These are phyloP conservation scores for Hebeloma cylindrosporum DNA, from an alignment of 768 basidiomycete species.

Conservation along the genomic window DNA sequence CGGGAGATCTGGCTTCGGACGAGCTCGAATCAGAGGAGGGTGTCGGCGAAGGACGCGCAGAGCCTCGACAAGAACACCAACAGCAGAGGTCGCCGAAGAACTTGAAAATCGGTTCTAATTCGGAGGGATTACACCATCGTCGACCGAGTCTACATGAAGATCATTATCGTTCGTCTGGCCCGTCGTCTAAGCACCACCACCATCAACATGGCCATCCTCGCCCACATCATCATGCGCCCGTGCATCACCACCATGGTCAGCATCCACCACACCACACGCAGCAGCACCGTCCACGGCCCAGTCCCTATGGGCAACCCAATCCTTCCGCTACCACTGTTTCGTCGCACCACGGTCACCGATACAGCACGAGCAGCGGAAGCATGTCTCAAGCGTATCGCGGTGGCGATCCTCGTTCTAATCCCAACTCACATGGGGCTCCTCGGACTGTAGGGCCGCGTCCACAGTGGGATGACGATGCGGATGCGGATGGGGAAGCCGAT, in stretches of 20 bases:
- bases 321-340: too few species aligned
- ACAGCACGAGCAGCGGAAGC: constrained; percentile 4
- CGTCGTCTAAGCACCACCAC: constrained; percentile 11
- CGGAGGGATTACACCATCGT: constrained; percentile 18
- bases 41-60: constrained; percentile 29
- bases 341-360: background rate
- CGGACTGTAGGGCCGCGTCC: too few species aligned
- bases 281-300: constrained; percentile 2
- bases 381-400: constrained; percentile 15
- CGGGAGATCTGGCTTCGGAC: background rate
- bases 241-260: constrained; percentile 1
- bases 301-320: too few species aligned
- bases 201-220: too few species aligned
- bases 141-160: constrained; percentile 17
- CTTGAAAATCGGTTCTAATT: constrained; percentile 21
- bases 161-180: constrained; percentile 4
- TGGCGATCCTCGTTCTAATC: background rate
- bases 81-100: constrained; percentile 1
- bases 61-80: too few species aligned
- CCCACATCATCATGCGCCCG: too few species aligned
- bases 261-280: constrained; percentile 4
- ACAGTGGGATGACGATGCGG: constrained; percentile 10
- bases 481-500: constrained; percentile 25
- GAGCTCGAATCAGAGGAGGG: constrained; percentile 24
- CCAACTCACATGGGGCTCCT: constrained; percentile 1